These are phyloP conservation scores for Sporothrix brasiliensis DNA, from an alignment of 2,329 filamentous ascomycete genomes.

Conservation along the genomic window DNA sequence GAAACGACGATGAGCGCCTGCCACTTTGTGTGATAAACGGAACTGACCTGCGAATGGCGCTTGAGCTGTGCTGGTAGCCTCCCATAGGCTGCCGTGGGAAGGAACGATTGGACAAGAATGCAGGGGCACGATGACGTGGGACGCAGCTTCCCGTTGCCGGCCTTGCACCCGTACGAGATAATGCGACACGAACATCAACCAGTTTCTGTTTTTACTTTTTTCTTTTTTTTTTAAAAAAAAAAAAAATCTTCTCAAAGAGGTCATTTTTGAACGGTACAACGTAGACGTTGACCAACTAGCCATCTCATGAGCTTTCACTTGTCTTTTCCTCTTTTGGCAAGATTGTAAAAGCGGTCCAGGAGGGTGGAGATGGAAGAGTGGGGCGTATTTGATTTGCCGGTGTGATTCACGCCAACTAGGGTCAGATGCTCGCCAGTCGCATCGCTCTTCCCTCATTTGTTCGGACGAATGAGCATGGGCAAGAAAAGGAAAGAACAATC, in stretches of 20 bases:
- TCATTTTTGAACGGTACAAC: no score
- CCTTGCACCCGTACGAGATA: not conserved
- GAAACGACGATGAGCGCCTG: not conserved
- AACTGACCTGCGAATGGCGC: not conserved
- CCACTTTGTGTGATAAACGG: not conserved
- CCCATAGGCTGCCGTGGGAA: constrained; percentile 25
- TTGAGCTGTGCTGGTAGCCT: constrained; percentile 26
- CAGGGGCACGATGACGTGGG: constrained; percentile 15
- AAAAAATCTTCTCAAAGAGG: no score
- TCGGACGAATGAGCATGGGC: not conserved
- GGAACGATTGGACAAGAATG: constrained; percentile 18
- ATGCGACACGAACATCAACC: not conserved
- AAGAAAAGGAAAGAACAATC: not conserved
- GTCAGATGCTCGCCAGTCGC: constrained; percentile 10
- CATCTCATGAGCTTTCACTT: constrained; percentile 11
- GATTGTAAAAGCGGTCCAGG: constrained; percentile 23
- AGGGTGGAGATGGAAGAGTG: constrained; percentile 6
- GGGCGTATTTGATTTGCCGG: constrained; percentile 7
- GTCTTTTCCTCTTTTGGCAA: constrained; percentile 1
- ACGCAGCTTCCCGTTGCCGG: constrained; percentile 1
- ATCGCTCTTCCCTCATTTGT: constrained; percentile 18
- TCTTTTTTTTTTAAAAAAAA: no score
- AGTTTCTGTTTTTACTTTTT: no score
- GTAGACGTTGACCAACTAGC: not conserved
- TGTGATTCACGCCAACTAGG: constrained; percentile 16